Base-by-base conservation (phyloP, 768 basidiomycete species). In the Termitomyces sp. region DNA sequence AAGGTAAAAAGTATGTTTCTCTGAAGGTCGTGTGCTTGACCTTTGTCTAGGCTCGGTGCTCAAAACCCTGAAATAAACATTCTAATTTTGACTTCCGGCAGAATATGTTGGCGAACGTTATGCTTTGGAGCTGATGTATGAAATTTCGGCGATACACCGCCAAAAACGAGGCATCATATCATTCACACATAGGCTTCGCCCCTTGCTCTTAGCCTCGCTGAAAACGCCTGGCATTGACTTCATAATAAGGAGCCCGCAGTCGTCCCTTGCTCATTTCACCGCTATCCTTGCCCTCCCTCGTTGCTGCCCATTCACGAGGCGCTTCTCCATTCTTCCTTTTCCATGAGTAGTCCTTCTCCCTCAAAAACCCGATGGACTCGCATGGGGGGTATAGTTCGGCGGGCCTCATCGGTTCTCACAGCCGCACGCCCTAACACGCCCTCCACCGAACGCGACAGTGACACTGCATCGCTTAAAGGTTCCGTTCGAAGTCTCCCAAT, bases 361-460 rank as follows among this genome's bases (percentile, higher is more conserved):
- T 46, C 71, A 63, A 80, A 75, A 67, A 75, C 80, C 48, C 76
- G 81, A 67, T 85, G 87, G 71, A 72, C 77, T 43, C 85, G 87
- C 52, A 80, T 88, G 74, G 83, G 83, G 52, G 79, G 76, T 50
- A 81, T 75, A 54, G 76, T 87, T 68, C 80, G 85, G 8, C 83
- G 86, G 54, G 80, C 85, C 3, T 88, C 87, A 18, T 80, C 82
- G 4, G 73, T 79, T 9, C 76, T 87, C 61, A 70, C 72, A 43
- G 72, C 84, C 43, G 52, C 68, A 28, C 61, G 68, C 2, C 53
- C 72, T 26, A 71, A 72, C 61, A 70, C 82, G 52, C 50, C 76
- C 56, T 73, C 66, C 5, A 59, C 63, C 23, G 68, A 70, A 28
- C 65, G 64, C 3, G 72, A 73, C 23, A 46, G 44, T 61, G 58